Percentiles rank a stretch among this genome's conserved stretches.
Conservation (phyloP, 2,329 filamentous ascomycete species). For the Stagonosporopsis rhizophila region DNA sequence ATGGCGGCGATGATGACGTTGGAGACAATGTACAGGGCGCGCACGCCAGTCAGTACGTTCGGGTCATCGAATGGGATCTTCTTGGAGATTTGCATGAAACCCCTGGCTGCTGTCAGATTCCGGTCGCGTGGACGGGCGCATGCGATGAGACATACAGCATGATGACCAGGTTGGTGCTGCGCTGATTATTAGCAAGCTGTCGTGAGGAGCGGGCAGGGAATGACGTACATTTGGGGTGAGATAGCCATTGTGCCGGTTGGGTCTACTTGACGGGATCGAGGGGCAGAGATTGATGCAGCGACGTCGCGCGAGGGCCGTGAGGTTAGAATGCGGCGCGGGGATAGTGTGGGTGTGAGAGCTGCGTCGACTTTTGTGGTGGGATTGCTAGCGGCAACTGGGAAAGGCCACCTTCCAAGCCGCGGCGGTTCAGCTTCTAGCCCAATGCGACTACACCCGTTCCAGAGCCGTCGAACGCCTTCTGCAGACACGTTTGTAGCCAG, state of each 20-base stretch:
- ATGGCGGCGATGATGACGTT: conserved; percentile 84
- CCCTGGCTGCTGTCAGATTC: conserved; percentile 22
- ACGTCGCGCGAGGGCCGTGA: conserved; percentile 4
- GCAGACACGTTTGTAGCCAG: conserved; percentile 27
- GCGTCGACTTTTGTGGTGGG: conserved; percentile 35
- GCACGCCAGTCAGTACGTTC: conserved; percentile 69
- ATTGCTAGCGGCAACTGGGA: conserved; percentile 28
- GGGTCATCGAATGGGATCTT: conserved; percentile 92
- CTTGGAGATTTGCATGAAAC: conserved; percentile 98
- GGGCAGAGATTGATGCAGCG: not conserved
- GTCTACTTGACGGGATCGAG: not conserved
- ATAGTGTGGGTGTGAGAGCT: conserved; percentile 23
- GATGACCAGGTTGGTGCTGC: conserved; percentile 49
- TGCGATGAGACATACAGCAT: conserved; percentile 33
- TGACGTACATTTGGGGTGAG: conserved; percentile 48
- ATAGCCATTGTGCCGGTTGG: conserved; percentile 42
- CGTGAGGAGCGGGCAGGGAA: not conserved
- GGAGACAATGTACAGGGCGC: conserved; percentile 69
- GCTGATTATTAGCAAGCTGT: conserved; percentile 34
- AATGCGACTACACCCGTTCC: conserved; percentile 30
- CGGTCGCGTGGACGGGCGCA: not conserved
- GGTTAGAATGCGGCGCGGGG: conserved; percentile 18
- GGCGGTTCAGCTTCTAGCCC: conserved; percentile 26
- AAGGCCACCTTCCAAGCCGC: conserved; percentile 39
- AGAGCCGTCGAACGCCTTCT: conserved; percentile 38